Evolutionary conservation across 2,329 filamentous ascomycete species (phyloP).

Genomic region (Sporothrix variecibatus): DNA sequence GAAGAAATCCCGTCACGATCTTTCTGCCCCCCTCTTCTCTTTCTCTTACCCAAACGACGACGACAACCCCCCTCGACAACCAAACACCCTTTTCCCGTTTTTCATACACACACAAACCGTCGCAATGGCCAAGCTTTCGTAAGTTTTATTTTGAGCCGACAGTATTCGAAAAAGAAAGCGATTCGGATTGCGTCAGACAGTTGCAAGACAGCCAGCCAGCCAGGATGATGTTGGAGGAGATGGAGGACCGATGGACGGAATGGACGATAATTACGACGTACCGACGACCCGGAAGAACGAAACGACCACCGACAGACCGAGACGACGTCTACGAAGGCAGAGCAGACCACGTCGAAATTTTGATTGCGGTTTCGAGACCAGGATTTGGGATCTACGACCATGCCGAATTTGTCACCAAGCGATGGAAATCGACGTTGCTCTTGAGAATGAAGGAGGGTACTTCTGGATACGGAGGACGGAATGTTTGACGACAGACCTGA

Average conservation of each 20-base stretch:
- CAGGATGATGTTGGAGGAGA: not conserved
- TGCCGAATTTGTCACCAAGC: not conserved
- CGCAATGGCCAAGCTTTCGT: constrained; percentile 65
- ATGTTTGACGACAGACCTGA: not conserved
- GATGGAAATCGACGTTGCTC: not conserved
- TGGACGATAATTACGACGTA: not conserved
- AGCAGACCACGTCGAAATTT: not conserved
- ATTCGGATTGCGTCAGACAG: not conserved
- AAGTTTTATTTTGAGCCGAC: constrained; percentile 45
- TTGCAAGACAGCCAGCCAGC: not conserved
- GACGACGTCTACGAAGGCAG: not conserved
- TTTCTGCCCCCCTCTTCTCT: not conserved
- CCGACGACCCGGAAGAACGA: not conserved
- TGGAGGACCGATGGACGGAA: not conserved
- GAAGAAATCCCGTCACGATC: constrained; percentile 18
- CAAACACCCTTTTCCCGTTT: not conserved
- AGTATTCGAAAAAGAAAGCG: not conserved
- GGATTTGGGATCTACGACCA: not conserved
- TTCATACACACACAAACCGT: constrained; percentile 27
- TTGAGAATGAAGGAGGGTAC: not conserved
- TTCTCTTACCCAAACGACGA: constrained; percentile 3
- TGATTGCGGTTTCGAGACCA: not conserved
- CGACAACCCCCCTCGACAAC: constrained; percentile 3
- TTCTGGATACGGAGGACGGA: not conserved
- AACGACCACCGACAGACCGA: not conserved